These are phyloP conservation scores for Kuraishia piskuri DNA, from an alignment of 805 yeast genomes.

Conservation along the genomic window DNA sequence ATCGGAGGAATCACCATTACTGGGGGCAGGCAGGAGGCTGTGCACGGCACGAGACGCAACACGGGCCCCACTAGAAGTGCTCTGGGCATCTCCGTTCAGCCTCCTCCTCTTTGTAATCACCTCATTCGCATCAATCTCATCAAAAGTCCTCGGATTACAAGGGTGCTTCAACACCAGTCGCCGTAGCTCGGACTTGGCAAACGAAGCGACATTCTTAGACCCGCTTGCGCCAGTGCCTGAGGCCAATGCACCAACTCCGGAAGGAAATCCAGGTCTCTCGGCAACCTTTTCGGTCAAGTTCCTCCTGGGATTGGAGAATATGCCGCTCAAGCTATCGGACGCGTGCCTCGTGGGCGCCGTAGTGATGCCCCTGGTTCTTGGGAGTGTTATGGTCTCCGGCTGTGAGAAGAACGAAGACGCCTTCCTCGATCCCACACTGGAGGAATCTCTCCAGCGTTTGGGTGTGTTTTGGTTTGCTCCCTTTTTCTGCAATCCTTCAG, in stretches of 20 bases:
- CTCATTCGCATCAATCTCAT: constrained; percentile 22
- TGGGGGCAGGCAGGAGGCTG: background rate
- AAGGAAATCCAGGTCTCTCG: constrained; percentile 2
- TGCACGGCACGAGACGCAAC: background rate
- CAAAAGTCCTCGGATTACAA: constrained; percentile 15
- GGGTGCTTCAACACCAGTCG: constrained; percentile 17
- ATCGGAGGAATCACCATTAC: background rate
- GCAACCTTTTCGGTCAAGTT: constrained; percentile 6
- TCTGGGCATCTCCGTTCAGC: background rate
- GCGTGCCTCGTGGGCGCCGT: background rate
- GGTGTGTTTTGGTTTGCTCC: background rate
- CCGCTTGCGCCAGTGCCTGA: background rate
- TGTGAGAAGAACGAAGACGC: background rate
- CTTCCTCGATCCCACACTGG: background rate
- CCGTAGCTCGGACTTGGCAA: constrained; percentile 16
- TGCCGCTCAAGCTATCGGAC: constrained; percentile 20
- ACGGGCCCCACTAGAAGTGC: background rate
- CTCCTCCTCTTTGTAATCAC: constrained; percentile 14
- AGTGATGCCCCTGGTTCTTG: background rate
- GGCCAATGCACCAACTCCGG: background rate
- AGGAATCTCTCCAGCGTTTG: background rate
- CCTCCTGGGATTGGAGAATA: constrained; percentile 16
- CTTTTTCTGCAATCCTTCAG: constrained; percentile 4
- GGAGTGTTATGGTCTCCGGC: background rate
- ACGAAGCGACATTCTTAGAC: background rate